Evolutionary conservation across 148 eudicot species (phyloP), one percentile per base, ranked within the genome.

Genomic region (Pouteria glomerata): DNA sequence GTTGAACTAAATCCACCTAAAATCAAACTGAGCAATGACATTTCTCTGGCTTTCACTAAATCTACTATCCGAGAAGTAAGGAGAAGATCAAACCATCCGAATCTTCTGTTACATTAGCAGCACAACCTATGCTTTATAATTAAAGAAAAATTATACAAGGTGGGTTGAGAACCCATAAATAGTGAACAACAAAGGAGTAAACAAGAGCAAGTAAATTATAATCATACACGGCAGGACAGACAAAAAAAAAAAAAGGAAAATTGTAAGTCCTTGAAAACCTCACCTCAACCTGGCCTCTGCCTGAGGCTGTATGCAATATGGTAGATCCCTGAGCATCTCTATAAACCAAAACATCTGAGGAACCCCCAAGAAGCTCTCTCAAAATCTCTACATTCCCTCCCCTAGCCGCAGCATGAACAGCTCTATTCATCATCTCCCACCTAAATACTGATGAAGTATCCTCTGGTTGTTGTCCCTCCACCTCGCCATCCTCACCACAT

Each of bases 261-360:
- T 11, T 52, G 55, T 33, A 64, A 18, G 14, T 65, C 26, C 55
- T 60, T 16, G 48, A 68, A 66, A 64, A 68, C 10, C 58, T 76
- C 53, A 93, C 98, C 95, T 89, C 84, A 83, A 87, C 68, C n/a
- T 89, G 94, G 47, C 98, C 98, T 78, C 79, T 81, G 7, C 80
- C 86, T 71, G 95, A 69, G 37, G 98, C 98, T 58, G 97, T 72
- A 77, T 93, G 98, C 85, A 93, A 78, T 30, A 93, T 12, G 24
- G 88, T 82, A 27, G 86, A 87, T 13, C 95, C 98, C 48, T 83
- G 83, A 75, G 64, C 74, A 84, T 91, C 97, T 81, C 89, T 84
- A 68, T 74, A 89, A 41, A 50, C 77, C 78, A 84, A 82, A 74
- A 89, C 85, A 89, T 89, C 92, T 56, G 55, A 24, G 55, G 83